A percentile compares a stretch with the other conserved stretches of the same genome.
Evolutionary conservation across 805 yeast genomes (phyloP).

Genomic region (Zygotorulaspora florentina): DNA sequence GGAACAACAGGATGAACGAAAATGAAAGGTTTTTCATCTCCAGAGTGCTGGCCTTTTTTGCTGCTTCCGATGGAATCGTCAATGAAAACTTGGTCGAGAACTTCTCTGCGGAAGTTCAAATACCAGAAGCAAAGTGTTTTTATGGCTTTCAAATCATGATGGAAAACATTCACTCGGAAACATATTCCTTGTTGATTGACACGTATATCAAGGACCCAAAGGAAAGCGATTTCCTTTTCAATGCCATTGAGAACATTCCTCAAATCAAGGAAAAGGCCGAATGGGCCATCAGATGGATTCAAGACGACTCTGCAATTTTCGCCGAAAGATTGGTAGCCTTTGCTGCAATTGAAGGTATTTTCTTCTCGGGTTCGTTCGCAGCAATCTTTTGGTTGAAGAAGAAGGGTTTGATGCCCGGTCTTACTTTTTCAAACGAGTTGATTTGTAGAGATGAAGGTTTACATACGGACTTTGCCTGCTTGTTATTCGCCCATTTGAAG

Average conservation of each 20-base stretch:
- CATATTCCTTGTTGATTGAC: conserved; percentile 91
- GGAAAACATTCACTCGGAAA: conserved; percentile 98
- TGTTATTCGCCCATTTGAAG: conserved; percentile 86
- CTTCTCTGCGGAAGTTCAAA: conserved; percentile 93
- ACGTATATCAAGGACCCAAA: conserved; percentile 94
- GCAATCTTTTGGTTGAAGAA: conserved; percentile 98
- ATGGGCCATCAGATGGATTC: conserved; percentile 98
- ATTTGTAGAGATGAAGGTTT: conserved; percentile 98
- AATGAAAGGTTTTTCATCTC: conserved; percentile 92
- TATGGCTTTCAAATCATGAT: conserved; percentile 99
- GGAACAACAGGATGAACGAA: conserved; percentile 85
- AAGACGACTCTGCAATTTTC: conserved; percentile 79
- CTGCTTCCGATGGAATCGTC: conserved; percentile 98
- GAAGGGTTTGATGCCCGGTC: conserved; percentile 98
- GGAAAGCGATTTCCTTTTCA: conserved; percentile 84
- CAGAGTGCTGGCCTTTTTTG: conserved; percentile 93
- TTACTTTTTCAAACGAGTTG: conserved; percentile 95
- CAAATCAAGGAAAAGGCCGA: conserved; percentile 96
- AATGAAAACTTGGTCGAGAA: conserved; percentile 97
- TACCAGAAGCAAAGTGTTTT: conserved; percentile 97
- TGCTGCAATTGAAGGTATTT: conserved; percentile 98
- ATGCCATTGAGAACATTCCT: conserved; percentile 95
- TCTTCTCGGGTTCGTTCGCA: conserved; percentile 97
- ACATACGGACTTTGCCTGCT: conserved; percentile 97
- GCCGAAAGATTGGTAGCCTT: conserved; percentile 97